Evolutionary conservation across 73 alveolate genomes (phyloP), one percentile per base, ranked within the genome.

Genomic region (Paramecium sonneborni): DNA sequence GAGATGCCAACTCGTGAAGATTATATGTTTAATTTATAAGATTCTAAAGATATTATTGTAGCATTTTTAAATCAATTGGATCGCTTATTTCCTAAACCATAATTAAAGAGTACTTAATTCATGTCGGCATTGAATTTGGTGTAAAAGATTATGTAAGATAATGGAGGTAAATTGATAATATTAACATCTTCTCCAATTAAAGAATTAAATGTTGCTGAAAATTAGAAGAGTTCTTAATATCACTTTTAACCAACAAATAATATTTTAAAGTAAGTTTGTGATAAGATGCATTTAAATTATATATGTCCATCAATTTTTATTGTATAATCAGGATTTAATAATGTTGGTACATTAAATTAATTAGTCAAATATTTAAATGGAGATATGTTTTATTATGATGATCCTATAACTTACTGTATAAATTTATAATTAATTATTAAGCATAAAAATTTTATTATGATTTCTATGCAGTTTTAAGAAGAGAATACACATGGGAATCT

Each of bases 1-100:
- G 96, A 96, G 48, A 85, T 97, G 43, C 99, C 99, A 6, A 70
- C 92, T 14, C 98, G 97, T 39, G 97, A 96, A 21, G 97, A 95
- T 85, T 89, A 97, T 74, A 69, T 98, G 34, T 97, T 98, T 20
- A 86, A 94, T 68, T 68, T 98, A 68, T 85, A 93, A 28, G 99
- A 97, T 21, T 92, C 97, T 84, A 92, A 92, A 92, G 98, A 98
- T 67, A 52, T 94, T 35, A 95, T 98, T 1, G 48, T 92, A 0
- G 93, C 84, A 15, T 88, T 95, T 23, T 84, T 96, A 24, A 97
- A 92, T 21, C 56, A 88, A 18, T 74, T 95, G 6, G 96, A 94
- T 12, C 43, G 84, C 23, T 44, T 94, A 62, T 95, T 93, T 38
- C 85, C 94, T 11, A 92, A 90, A 18, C 92, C 97, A n/a, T 26